phyloP scores from a whole-genome alignment of 2,329 filamentous ascomycete genomes.

The Dryadomyces quercus-mongolicae region DNA sequence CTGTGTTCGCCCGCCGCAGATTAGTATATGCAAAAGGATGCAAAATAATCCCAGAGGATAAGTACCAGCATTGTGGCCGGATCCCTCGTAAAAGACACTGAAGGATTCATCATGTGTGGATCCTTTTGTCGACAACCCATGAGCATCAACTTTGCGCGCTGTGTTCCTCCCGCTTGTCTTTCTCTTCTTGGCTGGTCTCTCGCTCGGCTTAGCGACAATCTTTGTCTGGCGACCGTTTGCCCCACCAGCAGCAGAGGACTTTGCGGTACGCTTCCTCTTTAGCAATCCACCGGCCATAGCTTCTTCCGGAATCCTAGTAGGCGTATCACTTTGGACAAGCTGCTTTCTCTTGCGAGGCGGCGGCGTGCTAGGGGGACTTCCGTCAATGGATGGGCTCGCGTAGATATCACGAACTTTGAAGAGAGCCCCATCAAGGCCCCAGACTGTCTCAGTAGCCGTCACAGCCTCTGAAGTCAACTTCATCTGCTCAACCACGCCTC shows the following conservation, averaged over 20 bases:
- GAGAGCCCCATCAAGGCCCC: constrained; percentile 37
- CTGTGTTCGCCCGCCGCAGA: background rate
- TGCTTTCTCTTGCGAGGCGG: constrained; percentile 9
- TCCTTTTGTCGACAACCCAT: background rate
- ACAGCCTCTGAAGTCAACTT: constrained; percentile 51
- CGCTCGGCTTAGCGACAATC: background rate
- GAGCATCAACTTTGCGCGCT: background rate
- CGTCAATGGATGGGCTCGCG: constrained; percentile 41
- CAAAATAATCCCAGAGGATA: background rate
- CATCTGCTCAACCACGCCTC: constrained; percentile 57
- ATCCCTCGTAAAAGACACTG: constrained; percentile 8
- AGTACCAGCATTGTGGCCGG: constrained; percentile 3
- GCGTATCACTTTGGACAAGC: background rate
- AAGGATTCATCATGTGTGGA: background rate
- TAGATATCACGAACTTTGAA: constrained; percentile 46
- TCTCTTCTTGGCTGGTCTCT: constrained; percentile 1
- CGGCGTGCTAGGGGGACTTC: constrained; percentile 31
- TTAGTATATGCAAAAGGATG: background rate
- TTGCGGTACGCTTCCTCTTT: constrained; percentile 2
- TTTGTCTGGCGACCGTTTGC: constrained; percentile 1
- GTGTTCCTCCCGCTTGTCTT: background rate
- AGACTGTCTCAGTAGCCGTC: constrained; percentile 52
- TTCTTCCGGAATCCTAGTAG: background rate
- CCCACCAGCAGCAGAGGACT: background rate
- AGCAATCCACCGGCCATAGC: background rate